Conservation (phyloP, 1,284 basidiomycete genomes). For the Moesziomyces aphidis region DNA sequence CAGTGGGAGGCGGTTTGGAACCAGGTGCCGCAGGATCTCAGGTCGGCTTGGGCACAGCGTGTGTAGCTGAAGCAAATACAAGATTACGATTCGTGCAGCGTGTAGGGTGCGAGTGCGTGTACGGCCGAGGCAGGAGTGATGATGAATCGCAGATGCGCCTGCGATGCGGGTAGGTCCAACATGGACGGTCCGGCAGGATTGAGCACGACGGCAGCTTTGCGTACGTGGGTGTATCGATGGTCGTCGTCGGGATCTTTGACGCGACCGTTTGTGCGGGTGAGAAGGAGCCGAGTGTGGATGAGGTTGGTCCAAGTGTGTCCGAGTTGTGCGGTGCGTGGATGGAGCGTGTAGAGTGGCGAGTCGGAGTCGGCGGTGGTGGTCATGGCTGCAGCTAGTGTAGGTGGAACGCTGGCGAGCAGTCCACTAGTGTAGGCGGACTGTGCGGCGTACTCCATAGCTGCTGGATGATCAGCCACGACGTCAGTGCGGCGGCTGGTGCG, state of each 20-base stretch:
- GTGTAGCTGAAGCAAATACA: neutral
- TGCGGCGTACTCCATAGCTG: constrained; percentile 15
- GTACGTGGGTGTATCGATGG: constrained; percentile 6
- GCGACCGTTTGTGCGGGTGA: constrained; percentile 34
- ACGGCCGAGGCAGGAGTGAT: constrained; percentile 20
- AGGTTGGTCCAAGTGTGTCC: constrained; percentile 58
- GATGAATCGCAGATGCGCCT: constrained; percentile 21
- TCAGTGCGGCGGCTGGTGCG: constrained; percentile 2
- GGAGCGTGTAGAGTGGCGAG: constrained; percentile 10
- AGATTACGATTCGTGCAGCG: no score
- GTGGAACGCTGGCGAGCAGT: constrained; percentile 28
- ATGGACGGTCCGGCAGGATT: constrained; percentile 29
- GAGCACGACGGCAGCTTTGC: constrained; percentile 33
- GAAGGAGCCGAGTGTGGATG: constrained; percentile 47
- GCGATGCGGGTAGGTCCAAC: constrained; percentile 11
- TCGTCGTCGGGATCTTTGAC: neutral
- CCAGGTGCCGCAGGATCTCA: constrained; percentile 4
- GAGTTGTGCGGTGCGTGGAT: constrained; percentile 47
- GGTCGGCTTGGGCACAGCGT: constrained; percentile 11
- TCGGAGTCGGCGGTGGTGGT: constrained; percentile 1
- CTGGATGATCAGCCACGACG: constrained; percentile 10
- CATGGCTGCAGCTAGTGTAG: constrained; percentile 23
- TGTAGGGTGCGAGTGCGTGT: constrained; percentile 8
- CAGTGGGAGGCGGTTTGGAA: constrained; percentile 10
- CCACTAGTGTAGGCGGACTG: constrained; percentile 37